Evolutionary conservation across 805 yeast species (phyloP).

Genomic region (Blastobotrys mokoenaii): DNA sequence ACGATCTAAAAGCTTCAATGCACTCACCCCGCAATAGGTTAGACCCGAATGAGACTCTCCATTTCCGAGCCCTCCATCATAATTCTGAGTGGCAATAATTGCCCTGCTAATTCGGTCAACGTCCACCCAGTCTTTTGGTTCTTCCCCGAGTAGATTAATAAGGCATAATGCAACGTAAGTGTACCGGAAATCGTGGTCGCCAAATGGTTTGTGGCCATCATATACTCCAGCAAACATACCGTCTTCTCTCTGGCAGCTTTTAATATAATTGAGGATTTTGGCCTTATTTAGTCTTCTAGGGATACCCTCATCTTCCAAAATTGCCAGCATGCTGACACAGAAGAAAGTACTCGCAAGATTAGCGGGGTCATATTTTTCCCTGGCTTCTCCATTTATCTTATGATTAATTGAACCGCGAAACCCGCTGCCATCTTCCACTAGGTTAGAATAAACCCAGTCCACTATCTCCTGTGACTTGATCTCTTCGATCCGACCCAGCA

Average conservation of each 20-base stretch:
- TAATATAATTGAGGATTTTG: constrained; percentile 46
- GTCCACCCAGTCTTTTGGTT: constrained; percentile 31
- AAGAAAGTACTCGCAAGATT: constrained; percentile 71
- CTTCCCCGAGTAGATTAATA: constrained; percentile 40
- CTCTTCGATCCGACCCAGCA: constrained; percentile 29
- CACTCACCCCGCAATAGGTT: constrained; percentile 73
- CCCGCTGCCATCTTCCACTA: constrained; percentile 36
- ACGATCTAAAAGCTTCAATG: constrained; percentile 38
- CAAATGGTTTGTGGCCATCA: constrained; percentile 32
- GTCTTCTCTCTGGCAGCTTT: constrained; percentile 47
- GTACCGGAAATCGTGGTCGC: constrained; percentile 65
- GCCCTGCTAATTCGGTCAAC: constrained; percentile 32
- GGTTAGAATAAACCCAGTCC: constrained; percentile 41
- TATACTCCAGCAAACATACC: constrained; percentile 49
- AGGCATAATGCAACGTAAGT: constrained; percentile 68
- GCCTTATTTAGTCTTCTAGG: constrained; percentile 30
- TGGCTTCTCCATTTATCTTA: constrained; percentile 6
- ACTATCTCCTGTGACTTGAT: constrained; percentile 21
- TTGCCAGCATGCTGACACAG: constrained; percentile 50
- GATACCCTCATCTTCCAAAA: constrained; percentile 40
- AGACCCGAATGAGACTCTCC: constrained; percentile 79
- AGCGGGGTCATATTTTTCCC: constrained; percentile 43
- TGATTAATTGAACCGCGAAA: constrained; percentile 55
- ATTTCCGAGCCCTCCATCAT: constrained; percentile 69
- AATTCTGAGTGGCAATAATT: constrained; percentile 31